Evolutionary conservation across 148 eudicot species (phyloP), one percentile per base, ranked within the genome.

Genomic region (Rhododendron griersonianum): DNA sequence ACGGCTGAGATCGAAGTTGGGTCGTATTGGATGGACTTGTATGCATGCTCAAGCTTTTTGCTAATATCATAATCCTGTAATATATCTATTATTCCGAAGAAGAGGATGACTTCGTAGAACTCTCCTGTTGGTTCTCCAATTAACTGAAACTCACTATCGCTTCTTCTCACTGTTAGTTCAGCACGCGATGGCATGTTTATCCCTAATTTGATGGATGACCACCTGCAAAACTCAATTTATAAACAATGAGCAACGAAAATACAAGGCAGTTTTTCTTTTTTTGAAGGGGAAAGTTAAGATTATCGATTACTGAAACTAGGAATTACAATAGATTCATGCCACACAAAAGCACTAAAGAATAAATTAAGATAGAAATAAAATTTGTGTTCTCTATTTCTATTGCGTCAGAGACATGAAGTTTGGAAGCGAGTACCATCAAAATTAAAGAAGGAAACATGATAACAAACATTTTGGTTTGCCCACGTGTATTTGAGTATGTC

Each of bases 11-110:
- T 95, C 3, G 95, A 91, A 55, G 92, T 93, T 7, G 98, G 91
- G 86, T 95, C 98, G 48, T 94, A 93, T 78, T 94, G 96, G 90
- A 95, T 91, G 76, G 98, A 90, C 89, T 95, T 94, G 84, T 95
- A 94, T 15, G 98, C 98, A 81, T 95, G 98, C 88, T 95, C 98
- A 35, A 95, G 95, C 88, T 95, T 95, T 90, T 95, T 95, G 84
- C 95, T 94, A 39, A 96, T 96, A 87, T 96, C 99, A 35, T 95
- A 96, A 89, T 95, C 98, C 89, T 96, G 99, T 88, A 96, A 95
- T 95, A 51, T 80, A 2, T 80, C 83, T 80, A 96, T 96, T 86
- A 96, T 93, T 18, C 99, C 99, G 18, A 96, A 96, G 85, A 95
- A 96, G 93, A 96, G 86, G 28, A 94, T 88, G 50, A 96, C 99